Evolutionary conservation across 2,329 filamentous ascomycete genomes (phyloP).

Genomic region (Clonostachys rhizophaga): DNA sequence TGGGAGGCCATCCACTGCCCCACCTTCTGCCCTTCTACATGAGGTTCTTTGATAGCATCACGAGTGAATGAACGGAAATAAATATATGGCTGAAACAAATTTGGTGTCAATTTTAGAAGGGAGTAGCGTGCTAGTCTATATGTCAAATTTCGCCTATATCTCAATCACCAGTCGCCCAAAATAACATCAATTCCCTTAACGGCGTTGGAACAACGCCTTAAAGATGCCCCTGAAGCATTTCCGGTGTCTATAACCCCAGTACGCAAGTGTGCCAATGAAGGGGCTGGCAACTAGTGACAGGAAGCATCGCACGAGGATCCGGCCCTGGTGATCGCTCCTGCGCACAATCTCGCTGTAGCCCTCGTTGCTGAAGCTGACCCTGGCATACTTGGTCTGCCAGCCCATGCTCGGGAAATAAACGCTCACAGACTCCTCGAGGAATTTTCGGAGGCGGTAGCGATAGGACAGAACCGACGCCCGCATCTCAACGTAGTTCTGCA

Average conservation of each 20-base stretch:
- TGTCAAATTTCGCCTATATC: too few relatives aligned
- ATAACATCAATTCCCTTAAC: too few relatives aligned
- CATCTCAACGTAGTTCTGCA: constrained; percentile 95
- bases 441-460: constrained; percentile 77
- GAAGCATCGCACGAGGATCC: constrained; percentile 45
- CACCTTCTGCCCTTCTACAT: too few relatives aligned
- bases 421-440: constrained; percentile 77
- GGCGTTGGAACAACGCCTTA: too few relatives aligned
- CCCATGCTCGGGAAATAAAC: constrained; percentile 72
- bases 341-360: constrained; percentile 78
- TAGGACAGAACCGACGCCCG: constrained; percentile 75
- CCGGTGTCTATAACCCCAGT: constrained; percentile 1
- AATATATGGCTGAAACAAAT: too few relatives aligned
- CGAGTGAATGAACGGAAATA: too few relatives aligned
- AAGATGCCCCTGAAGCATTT: not conserved
- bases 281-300: constrained; percentile 26
- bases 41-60: too few relatives aligned
- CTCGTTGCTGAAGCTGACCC: constrained; percentile 92
- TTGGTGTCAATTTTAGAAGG: too few relatives aligned
- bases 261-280: constrained; percentile 12
- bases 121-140: too few relatives aligned
- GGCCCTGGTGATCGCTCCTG: constrained; percentile 65
- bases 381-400: constrained; percentile 88
- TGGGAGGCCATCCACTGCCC: too few relatives aligned
- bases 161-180: too few relatives aligned